Evolutionary conservation across 1,284 basidiomycete species (phyloP).

Genomic region (Cryptococcus sp.): DNA sequence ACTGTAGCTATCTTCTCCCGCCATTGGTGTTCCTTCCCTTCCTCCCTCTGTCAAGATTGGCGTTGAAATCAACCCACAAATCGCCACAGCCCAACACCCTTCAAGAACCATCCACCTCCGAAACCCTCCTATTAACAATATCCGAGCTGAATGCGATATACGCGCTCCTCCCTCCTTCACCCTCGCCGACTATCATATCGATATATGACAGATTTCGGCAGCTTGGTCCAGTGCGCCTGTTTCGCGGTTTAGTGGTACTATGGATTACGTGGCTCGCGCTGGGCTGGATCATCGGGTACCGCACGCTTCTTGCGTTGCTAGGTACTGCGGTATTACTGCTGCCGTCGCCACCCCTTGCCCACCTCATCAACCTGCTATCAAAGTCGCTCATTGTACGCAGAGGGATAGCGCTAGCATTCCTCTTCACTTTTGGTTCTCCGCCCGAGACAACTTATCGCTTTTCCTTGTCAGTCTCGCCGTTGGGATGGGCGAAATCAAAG

Average conservation of each 20-base stretch:
- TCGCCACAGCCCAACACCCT: slow-evolving; percentile 30
- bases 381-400: slow-evolving; percentile 45
- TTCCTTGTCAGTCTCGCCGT: slow-evolving; percentile 34
- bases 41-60: slow-evolving; percentile 45
- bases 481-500: slow-evolving; percentile 47
- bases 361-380: slow-evolving; percentile 38
- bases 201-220: slow-evolving; percentile 40
- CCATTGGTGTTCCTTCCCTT: slow-evolving; percentile 41
- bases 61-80: slow-evolving; percentile 56
- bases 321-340: slow-evolving; percentile 47
- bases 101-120: slow-evolving; percentile 60
- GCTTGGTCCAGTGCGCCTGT: slow-evolving; percentile 36
- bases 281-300: slow-evolving; percentile 35
- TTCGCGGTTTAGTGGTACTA: slow-evolving; percentile 44
- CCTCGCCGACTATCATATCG: slow-evolving; percentile 23
- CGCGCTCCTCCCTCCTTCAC: slow-evolving; percentile 45
- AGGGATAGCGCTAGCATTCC: slow-evolving; percentile 37
- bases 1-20: slow-evolving; percentile 51
- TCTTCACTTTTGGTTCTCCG: slow-evolving; percentile 50
- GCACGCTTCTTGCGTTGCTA: slow-evolving; percentile 39
- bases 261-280: slow-evolving; percentile 49
- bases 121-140: slow-evolving; percentile 57
- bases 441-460: slow-evolving; percentile 34
- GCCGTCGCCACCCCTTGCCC: slow-evolving; percentile 47
- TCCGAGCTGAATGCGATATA: slow-evolving; percentile 51